Evolutionary conservation across 305 asterid species (phyloP).

Genomic region (Solanum chacoense): DNA sequence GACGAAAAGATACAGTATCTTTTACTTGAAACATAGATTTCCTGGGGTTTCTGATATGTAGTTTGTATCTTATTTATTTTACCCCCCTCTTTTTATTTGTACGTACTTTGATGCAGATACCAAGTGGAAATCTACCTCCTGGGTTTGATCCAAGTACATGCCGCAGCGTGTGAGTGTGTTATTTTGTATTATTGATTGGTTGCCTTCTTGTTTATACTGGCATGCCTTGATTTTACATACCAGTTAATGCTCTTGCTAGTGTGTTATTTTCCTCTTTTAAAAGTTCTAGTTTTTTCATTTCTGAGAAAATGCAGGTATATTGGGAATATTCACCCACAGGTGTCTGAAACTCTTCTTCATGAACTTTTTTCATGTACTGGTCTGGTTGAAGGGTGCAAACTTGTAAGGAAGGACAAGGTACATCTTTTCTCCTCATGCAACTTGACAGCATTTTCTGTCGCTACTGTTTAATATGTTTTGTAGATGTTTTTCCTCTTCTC

Average conservation of each 20-base stretch:
- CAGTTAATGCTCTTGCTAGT: background rate
- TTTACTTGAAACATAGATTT: background rate
- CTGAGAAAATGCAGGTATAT: slow-evolving; percentile 69
- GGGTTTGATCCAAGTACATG: slow-evolving; percentile 93
- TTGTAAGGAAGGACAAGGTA: slow-evolving; percentile 87
- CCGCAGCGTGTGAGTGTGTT: slow-evolving; percentile 95
- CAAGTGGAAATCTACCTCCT: slow-evolving; percentile 93
- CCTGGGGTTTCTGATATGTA: background rate
- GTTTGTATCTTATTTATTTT: background rate
- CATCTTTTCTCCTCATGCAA: background rate
- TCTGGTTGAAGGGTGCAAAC: slow-evolving; percentile 84
- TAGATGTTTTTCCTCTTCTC: background rate
- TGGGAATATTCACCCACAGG: slow-evolving; percentile 78
- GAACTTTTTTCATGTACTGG: slow-evolving; percentile 81
- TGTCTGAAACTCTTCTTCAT: slow-evolving; percentile 79
- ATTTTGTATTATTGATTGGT: background rate
- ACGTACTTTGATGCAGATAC: slow-evolving; percentile 14
- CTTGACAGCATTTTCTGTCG: background rate
- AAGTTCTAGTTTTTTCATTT: slow-evolving; percentile 6
- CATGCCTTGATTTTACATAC: background rate
- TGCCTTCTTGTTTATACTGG: background rate
- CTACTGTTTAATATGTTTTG: background rate
- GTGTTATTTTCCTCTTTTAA: background rate
- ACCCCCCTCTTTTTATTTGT: background rate
- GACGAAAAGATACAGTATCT: background rate